These are phyloP conservation scores for Hansenula lynferdii DNA, from an alignment of 1,139 yeast genomes.

Conservation along the genomic window DNA sequence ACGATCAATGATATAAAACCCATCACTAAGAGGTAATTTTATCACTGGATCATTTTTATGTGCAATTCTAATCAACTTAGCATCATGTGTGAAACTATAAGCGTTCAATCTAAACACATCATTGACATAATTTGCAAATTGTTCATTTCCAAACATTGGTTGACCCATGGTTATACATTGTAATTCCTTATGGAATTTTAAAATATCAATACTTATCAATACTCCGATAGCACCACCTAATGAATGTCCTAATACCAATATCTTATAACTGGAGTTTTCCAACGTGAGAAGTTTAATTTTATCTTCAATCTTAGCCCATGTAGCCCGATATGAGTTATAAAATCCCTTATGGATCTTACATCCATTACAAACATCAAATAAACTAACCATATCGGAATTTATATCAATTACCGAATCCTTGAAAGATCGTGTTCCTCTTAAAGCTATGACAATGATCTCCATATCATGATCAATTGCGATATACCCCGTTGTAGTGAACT, in stretches of 20 bases:
- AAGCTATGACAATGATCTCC: conserved; percentile 30
- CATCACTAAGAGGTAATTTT: conserved; percentile 33
- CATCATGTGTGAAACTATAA: conserved; percentile 3
- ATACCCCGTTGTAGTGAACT: conserved; percentile 29
- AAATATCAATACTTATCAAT: conserved; percentile 34
- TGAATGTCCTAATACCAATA: conserved; percentile 45
- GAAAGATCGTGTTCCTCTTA: conserved; percentile 46
- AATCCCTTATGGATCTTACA: conserved; percentile 50
- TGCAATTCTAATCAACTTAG: conserved; percentile 38
- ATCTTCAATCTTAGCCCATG: conserved; percentile 28
- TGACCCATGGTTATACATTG: conserved; percentile 43
- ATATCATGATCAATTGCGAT: conserved; percentile 19
- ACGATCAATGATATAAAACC: conserved; percentile 15
- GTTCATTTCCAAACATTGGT: conserved; percentile 42
- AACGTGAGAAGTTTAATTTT: conserved; percentile 17
- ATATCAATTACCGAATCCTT: conserved; percentile 43
- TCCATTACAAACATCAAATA: conserved; percentile 26
- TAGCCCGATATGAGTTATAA: conserved; percentile 29
- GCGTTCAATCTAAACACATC: conserved; percentile 12
- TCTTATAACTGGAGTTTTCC: conserved; percentile 26
- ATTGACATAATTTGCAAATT: conserved; percentile 38
- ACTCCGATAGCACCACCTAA: conserved; percentile 47
- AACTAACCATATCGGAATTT: conserved; percentile 31
- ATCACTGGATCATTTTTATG: conserved; percentile 44
- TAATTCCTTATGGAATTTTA: conserved; percentile 28